Conservation (phyloP, 305 asterid genomes). For the Plantago rigida region DNA sequence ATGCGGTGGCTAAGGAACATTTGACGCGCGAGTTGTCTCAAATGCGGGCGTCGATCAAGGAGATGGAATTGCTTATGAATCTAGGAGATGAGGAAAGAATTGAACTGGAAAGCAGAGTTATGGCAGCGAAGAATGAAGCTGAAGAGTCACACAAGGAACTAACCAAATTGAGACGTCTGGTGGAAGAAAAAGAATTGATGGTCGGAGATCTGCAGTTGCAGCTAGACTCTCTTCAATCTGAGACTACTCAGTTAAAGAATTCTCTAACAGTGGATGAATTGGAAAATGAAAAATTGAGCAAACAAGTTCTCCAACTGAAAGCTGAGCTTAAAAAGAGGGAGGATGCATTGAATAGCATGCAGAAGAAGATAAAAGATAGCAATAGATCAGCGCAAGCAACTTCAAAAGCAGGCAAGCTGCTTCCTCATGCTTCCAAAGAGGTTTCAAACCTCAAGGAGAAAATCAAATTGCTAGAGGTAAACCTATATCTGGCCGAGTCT, state of each 20-base stretch:
- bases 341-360: constrained; percentile 43
- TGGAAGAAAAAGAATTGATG: constrained; percentile 49
- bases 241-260: constrained; percentile 36
- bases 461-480: constrained; percentile 76
- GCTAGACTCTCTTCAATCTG: constrained; percentile 40
- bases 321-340: constrained; percentile 51
- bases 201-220: constrained; percentile 40
- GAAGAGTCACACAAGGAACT: constrained; percentile 42
- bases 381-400: constrained; percentile 26
- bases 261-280: constrained; percentile 37
- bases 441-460: constrained; percentile 59
- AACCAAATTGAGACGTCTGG: constrained; percentile 30
- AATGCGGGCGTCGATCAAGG: constrained; percentile 38
- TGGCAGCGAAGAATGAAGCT: constrained; percentile 36
- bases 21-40: constrained; percentile 40
- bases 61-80: constrained; percentile 39
- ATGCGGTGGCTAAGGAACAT: constrained; percentile 34
- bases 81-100: constrained; percentile 42
- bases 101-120: constrained; percentile 42
- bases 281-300: constrained; percentile 59
- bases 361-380: constrained; percentile 54
- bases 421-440: constrained; percentile 42
- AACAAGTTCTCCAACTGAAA: constrained; percentile 44
- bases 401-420: constrained; percentile 35
- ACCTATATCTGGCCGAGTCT: neutral